These are phyloP conservation scores for Pyrenochaeta sp. DNA, from an alignment of 2,329 filamentous ascomycete species.

Conservation along the genomic window DNA sequence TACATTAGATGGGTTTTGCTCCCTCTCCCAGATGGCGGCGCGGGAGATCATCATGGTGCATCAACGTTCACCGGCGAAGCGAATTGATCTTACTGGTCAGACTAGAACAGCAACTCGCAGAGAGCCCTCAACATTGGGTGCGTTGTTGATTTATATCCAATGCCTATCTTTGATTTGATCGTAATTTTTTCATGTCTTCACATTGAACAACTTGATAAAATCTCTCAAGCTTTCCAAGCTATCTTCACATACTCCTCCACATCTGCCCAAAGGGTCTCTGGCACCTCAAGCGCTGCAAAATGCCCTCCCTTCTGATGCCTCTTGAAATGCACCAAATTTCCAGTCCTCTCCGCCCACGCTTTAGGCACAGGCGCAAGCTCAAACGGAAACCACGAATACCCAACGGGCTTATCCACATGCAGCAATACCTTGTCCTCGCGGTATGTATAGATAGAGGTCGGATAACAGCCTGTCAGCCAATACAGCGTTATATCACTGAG, in stretches of 20 bases:
- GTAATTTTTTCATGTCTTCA: too few species aligned
- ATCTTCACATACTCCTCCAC: slow-evolving; percentile 53
- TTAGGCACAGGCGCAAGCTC: slow-evolving; percentile 51
- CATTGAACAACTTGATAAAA: too few species aligned
- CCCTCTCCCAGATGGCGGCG: too few species aligned
- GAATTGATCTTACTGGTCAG: too few species aligned
- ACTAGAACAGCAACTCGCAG: too few species aligned
- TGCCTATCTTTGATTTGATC: slow-evolving; percentile 1
- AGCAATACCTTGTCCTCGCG: slow-evolving; percentile 39
- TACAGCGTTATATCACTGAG: slow-evolving; percentile 61
- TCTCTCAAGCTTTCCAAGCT: slow-evolving; percentile 37
- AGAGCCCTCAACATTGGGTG: too few species aligned
- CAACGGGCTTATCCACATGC: slow-evolving; percentile 51
- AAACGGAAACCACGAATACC: slow-evolving; percentile 54
- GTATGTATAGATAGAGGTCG: slow-evolving; percentile 60
- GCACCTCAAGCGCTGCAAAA: slow-evolving; percentile 59
- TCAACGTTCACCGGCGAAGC: too few species aligned
- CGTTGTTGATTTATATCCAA: too few species aligned
- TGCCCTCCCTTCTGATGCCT: slow-evolving; percentile 51
- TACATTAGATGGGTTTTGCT: too few species aligned
- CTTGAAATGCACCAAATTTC: slow-evolving; percentile 46
- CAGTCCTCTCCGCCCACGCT: slow-evolving; percentile 50
- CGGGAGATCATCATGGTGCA: too few species aligned
- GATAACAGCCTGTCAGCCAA: slow-evolving; percentile 62
- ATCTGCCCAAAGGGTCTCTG: slow-evolving; percentile 52